phyloP scores from a whole-genome alignment of 768 basidiomycete species.

The Macrolepiota albuminosa region DNA sequence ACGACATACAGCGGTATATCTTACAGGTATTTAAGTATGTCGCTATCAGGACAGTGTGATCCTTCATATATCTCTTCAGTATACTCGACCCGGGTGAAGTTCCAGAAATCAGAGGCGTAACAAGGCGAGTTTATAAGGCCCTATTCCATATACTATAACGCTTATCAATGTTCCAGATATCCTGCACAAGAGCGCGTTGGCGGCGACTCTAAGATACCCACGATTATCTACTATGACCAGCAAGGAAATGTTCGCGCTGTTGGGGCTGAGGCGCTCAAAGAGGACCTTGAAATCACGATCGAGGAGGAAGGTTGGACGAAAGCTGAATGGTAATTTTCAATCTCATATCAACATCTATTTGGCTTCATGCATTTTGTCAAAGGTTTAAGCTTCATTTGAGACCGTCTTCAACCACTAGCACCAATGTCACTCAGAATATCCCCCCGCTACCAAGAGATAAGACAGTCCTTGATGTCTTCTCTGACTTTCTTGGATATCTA shows the following conservation, averaged over 20 bases:
- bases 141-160: not conserved
- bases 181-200: slow-evolving; percentile 40
- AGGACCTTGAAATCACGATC: slow-evolving; percentile 32
- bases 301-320: slow-evolving; percentile 26
- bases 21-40: slow-evolving; percentile 24
- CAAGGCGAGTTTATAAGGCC: slow-evolving; percentile 24
- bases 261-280: slow-evolving; percentile 43
- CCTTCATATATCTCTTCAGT: slow-evolving; percentile 4
- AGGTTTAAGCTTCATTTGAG: slow-evolving; percentile 34
- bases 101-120: slow-evolving; percentile 37
- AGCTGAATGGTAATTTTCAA: slow-evolving; percentile 35
- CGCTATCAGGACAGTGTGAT: not conserved
- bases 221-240: slow-evolving; percentile 41
- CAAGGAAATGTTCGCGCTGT: slow-evolving; percentile 33
- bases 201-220: slow-evolving; percentile 42
- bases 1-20: slow-evolving; percentile 48
- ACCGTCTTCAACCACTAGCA: slow-evolving; percentile 15
- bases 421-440: slow-evolving; percentile 10
- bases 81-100: slow-evolving; percentile 32
- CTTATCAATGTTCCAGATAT: slow-evolving; percentile 26
- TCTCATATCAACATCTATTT: slow-evolving; percentile 13
- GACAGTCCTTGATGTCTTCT: slow-evolving; percentile 37
- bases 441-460: slow-evolving; percentile 40
- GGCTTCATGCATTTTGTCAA: not conserved
- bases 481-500: slow-evolving; percentile 47